Percentiles rank a stretch among this genome's conserved stretches.
phyloP scores from a whole-genome alignment of 306 rosid species.

The Inga oerstediana region DNA sequence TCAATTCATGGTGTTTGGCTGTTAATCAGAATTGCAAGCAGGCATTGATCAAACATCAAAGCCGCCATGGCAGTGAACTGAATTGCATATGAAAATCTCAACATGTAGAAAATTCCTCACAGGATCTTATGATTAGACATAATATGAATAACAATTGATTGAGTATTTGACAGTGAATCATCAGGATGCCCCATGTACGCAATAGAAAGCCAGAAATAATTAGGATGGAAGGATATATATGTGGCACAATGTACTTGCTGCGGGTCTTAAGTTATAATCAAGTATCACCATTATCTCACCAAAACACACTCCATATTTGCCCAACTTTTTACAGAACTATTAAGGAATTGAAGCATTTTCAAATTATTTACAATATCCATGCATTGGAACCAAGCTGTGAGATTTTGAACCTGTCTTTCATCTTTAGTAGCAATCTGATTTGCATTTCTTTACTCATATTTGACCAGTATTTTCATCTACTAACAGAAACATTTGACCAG shows the following conservation, averaged over 20 bases:
- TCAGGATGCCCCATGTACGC: not conserved
- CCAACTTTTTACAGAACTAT: conserved; percentile 1
- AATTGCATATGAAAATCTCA: not conserved
- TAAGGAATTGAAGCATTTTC: not conserved
- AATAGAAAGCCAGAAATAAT: not conserved
- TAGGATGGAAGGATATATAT: not conserved
- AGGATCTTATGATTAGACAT: not conserved
- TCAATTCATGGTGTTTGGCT: conserved; percentile 10
- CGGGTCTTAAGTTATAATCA: not conserved
- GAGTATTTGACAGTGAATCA: not conserved
- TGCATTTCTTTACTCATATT: conserved; percentile 10
- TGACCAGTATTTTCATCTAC: not conserved
- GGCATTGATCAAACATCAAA: not conserved
- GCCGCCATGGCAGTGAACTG: not conserved
- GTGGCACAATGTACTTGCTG: not conserved
- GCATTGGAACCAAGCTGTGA: not conserved
- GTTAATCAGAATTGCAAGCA: conserved; percentile 8
- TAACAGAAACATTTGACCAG: not conserved
- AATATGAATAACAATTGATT: not conserved
- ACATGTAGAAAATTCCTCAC: not conserved
- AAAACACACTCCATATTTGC: conserved; percentile 3
- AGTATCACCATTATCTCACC: not conserved
- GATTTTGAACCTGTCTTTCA: not conserved
- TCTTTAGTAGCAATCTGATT: conserved; percentile 5
- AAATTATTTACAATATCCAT: not conserved